phyloP scores from a whole-genome alignment of 768 basidiomycete species.

The Xerocomellus dryophilus region DNA sequence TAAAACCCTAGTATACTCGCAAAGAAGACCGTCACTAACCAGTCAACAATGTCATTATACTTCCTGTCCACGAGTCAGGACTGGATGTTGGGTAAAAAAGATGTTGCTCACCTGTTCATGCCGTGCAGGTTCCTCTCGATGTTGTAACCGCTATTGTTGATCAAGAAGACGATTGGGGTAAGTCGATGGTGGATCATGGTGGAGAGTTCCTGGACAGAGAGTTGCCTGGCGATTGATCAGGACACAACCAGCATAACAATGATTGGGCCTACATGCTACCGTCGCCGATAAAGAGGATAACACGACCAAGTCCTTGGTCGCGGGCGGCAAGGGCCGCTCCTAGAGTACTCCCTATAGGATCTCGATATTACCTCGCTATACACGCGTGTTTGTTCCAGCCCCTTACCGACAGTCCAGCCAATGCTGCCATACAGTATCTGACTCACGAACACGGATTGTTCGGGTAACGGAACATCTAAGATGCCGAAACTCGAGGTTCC shows the following conservation, averaged over 20 bases:
- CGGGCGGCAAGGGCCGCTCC: constrained; percentile 80
- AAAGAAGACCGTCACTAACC: constrained; percentile 36
- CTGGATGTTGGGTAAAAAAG: background rate
- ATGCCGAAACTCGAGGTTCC: constrained; percentile 85
- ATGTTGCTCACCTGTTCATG: constrained; percentile 41
- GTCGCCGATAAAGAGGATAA: constrained; percentile 84
- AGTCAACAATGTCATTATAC: constrained; percentile 85
- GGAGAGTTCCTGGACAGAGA: constrained; percentile 79
- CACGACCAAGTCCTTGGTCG: constrained; percentile 58
- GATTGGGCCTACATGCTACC: constrained; percentile 61
- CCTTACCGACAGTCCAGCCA: constrained; percentile 78
- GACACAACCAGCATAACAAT: background rate
- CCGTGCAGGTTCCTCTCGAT: constrained; percentile 83
- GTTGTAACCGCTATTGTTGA: constrained; percentile 82
- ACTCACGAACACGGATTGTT: constrained; percentile 58
- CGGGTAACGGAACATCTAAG: constrained; percentile 74
- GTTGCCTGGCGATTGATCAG: constrained; percentile 47
- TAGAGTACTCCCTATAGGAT: constrained; percentile 51
- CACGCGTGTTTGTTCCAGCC: background rate
- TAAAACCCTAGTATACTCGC: background rate
- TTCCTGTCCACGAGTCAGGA: constrained; percentile 39
- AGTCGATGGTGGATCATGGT: constrained; percentile 74
- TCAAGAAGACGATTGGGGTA: constrained; percentile 79
- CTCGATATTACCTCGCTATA: background rate
- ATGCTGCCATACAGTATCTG: constrained; percentile 93